A percentile compares a stretch with the other conserved stretches of the same genome.
Evolutionary conservation across 2,329 filamentous ascomycete genomes (phyloP).

Genomic region (Zymoseptoria ardabiliae): DNA sequence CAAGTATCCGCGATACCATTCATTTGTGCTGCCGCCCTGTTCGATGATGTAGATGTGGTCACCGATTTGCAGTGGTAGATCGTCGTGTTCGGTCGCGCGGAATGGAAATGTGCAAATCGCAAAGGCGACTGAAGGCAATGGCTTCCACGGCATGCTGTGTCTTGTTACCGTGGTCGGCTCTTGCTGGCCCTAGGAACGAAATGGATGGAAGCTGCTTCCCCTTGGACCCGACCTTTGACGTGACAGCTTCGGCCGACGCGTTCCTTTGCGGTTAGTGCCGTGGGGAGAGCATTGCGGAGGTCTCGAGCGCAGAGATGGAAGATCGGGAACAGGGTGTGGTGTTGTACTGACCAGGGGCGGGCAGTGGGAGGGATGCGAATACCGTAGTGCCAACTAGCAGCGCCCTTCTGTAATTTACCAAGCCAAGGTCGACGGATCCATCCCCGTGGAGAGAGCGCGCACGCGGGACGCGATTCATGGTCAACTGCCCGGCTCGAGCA

Average conservation of each 20-base stretch:
- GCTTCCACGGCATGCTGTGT: slow-evolving; percentile 80
- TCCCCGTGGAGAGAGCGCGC: neutral
- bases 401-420: neutral
- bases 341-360: neutral
- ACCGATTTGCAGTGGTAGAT: slow-evolving; percentile 92
- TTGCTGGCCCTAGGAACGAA: neutral
- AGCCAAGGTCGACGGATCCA: neutral
- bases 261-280: neutral
- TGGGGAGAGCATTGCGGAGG: neutral
- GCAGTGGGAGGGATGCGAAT: neutral
- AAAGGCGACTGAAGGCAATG: slow-evolving; percentile 93
- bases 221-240: neutral
- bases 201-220: neutral
- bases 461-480: neutral
- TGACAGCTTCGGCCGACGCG: neutral
- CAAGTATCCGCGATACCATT: slow-evolving; percentile 93
- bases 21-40: slow-evolving; percentile 73
- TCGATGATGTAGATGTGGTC: slow-evolving; percentile 99
- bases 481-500: neutral
- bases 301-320: neutral
- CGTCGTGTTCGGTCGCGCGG: slow-evolving; percentile 73
- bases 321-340: neutral
- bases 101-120: slow-evolving; percentile 95
- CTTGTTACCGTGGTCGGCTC: neutral
- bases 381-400: neutral